A percentile compares a stretch with the other conserved stretches of the same genome.
Conservation (phyloP, 2,329 filamentous ascomycete species). For the Aureobasidium musti region DNA sequence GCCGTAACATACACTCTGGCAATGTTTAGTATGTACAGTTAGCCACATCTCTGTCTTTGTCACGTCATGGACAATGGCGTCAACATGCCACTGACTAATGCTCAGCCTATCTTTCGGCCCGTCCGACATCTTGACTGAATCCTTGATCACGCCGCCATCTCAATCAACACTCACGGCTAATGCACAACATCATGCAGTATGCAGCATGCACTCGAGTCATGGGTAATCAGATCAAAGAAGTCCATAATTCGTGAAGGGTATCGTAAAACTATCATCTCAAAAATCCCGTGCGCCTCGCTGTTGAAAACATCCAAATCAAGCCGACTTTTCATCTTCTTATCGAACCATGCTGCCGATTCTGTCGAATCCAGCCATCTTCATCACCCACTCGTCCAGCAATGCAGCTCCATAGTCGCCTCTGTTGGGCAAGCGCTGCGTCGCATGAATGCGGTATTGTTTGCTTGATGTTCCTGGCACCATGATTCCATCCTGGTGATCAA, state of each 20-base stretch:
- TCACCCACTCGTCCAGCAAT: slow-evolving; percentile 28
- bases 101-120: slow-evolving; percentile 16
- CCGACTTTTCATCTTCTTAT: background rate
- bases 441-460: slow-evolving; percentile 79
- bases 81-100: slow-evolving; percentile 12
- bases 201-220: slow-evolving; percentile 9
- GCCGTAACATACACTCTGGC: background rate
- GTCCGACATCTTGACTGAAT: slow-evolving; percentile 2
- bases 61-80: slow-evolving; percentile 20
- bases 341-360: slow-evolving; percentile 27
- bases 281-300: slow-evolving; percentile 16
- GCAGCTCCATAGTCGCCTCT: slow-evolving; percentile 70
- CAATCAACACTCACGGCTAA: background rate
- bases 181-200: slow-evolving; percentile 14
- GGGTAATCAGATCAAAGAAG: background rate
- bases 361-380: slow-evolving; percentile 28
- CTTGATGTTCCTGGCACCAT: slow-evolving; percentile 65
- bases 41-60: background rate
- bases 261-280: slow-evolving; percentile 5
- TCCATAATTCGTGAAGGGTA: slow-evolving; percentile 27
- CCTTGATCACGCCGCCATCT: background rate
- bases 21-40: background rate
- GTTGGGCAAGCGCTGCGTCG: slow-evolving; percentile 69
- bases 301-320: background rate
- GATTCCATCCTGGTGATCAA: slow-evolving; percentile 77